Evolutionary conservation across 176 grass and related monocot genomes (phyloP).

Genomic region (Dactylis glomerata): DNA sequence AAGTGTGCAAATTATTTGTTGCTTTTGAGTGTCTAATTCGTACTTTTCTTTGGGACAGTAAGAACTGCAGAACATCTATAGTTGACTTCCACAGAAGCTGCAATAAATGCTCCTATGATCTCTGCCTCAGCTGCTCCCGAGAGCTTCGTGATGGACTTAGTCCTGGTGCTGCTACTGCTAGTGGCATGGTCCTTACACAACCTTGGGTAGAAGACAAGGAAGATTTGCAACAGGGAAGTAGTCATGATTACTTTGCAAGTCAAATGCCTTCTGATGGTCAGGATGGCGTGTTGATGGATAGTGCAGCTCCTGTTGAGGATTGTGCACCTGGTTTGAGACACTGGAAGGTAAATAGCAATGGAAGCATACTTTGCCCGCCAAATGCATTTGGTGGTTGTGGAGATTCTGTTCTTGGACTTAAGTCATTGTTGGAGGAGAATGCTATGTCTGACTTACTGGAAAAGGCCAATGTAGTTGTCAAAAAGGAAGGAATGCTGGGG

Average conservation of each 20-base stretch:
- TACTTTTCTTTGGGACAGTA: conserved; percentile 28
- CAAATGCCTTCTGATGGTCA: neutral
- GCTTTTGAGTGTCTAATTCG: neutral
- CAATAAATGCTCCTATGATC: conserved; percentile 49
- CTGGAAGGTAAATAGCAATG: conserved; percentile 51
- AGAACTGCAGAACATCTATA: conserved; percentile 84
- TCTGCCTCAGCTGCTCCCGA: conserved; percentile 62
- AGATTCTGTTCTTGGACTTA: conserved; percentile 47
- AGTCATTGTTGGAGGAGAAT: conserved; percentile 47
- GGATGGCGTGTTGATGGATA: neutral
- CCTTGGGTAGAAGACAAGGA: conserved; percentile 12
- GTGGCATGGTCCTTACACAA: neutral
- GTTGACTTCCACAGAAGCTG: conserved; percentile 84
- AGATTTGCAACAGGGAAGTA: conserved; percentile 10
- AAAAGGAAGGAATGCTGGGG: neutral
- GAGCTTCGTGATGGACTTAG: conserved; percentile 52
- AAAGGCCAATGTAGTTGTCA: conserved; percentile 22
- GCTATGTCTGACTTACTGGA: conserved; percentile 34
- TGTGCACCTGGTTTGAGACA: neutral
- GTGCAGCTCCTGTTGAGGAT: neutral
- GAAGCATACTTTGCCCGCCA: conserved; percentile 80
- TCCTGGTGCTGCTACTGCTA: conserved; percentile 5
- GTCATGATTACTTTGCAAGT: neutral
- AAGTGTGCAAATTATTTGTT: neutral
- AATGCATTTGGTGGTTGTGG: conserved; percentile 62